phyloP scores from a whole-genome alignment of 495 filamentous ascomycete species.

The Hypoxylon lenormandii region DNA sequence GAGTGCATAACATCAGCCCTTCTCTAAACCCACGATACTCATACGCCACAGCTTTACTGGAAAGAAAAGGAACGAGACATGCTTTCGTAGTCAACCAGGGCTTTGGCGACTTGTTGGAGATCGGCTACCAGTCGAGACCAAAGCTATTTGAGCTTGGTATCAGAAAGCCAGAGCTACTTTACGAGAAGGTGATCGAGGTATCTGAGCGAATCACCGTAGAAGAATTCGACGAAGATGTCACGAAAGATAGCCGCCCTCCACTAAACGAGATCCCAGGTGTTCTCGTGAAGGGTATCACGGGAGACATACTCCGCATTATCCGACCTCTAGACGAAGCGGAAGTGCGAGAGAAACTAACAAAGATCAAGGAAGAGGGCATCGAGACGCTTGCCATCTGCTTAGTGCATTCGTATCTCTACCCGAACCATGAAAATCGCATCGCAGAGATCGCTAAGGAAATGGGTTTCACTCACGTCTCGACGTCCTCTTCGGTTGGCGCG shows the following conservation, averaged over 20 bases:
- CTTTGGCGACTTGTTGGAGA: slow-evolving; percentile 90
- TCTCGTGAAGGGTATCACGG: slow-evolving; percentile 62
- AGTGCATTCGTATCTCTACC: slow-evolving; percentile 84
- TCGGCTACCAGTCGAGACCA: slow-evolving; percentile 84
- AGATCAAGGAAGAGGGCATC: slow-evolving; percentile 61
- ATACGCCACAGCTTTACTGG: slow-evolving; percentile 69
- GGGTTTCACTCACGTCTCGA: slow-evolving; percentile 80
- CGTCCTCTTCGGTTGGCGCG: slow-evolving; percentile 69
- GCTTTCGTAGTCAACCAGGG: slow-evolving; percentile 91
- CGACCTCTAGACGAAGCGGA: slow-evolving; percentile 59
- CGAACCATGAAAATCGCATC: slow-evolving; percentile 72
- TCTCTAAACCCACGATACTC: not conserved
- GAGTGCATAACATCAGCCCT: not conserved
- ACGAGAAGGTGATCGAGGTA: slow-evolving; percentile 79
- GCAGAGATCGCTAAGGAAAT: slow-evolving; percentile 74
- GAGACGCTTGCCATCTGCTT: slow-evolving; percentile 75
- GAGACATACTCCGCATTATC: slow-evolving; percentile 39
- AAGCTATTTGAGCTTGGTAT: slow-evolving; percentile 86
- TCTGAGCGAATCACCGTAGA: slow-evolving; percentile 87
- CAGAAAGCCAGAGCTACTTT: slow-evolving; percentile 80
- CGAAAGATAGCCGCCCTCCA: slow-evolving; percentile 50
- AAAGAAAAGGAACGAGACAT: slow-evolving; percentile 92
- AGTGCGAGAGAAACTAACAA: slow-evolving; percentile 66
- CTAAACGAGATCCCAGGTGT: slow-evolving; percentile 38
- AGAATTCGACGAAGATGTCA: slow-evolving; percentile 86